A percentile compares a stretch with the other conserved stretches of the same genome.
These are phyloP conservation scores for Ceratobasidium sp. DNA, from an alignment of 1,284 basidiomycete species.

Conservation along the genomic window DNA sequence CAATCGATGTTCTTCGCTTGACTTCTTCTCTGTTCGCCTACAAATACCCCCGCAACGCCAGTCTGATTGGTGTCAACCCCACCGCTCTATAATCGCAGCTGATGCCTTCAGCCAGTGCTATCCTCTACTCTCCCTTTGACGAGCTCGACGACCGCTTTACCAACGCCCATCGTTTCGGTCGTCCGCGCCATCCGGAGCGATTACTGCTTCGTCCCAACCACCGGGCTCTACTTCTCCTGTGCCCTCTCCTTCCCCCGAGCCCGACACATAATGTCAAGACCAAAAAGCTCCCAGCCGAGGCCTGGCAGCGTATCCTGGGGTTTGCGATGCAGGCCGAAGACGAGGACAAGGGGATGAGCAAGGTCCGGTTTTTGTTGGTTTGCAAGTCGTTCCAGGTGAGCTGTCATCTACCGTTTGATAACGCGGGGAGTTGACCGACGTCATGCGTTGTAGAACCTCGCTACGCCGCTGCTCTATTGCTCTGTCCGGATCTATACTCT, in stretches of 20 bases:
- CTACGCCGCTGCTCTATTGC: slow-evolving; percentile 75
- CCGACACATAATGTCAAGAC: slow-evolving; percentile 49
- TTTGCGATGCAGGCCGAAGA: slow-evolving; percentile 60
- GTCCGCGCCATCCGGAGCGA: slow-evolving; percentile 26
- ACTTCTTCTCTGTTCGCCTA: not conserved
- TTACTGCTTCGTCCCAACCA: slow-evolving; percentile 36
- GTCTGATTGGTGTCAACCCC: not conserved
- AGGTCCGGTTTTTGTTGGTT: slow-evolving; percentile 65
- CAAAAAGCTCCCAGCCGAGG: slow-evolving; percentile 68
- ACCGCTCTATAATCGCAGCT: not conserved
- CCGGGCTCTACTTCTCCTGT: slow-evolving; percentile 26
- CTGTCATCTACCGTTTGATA: slow-evolving; percentile 49
- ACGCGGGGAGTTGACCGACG: slow-evolving; percentile 9
- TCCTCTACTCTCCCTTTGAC: slow-evolving; percentile 39
- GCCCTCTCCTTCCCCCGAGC: slow-evolving; percentile 31
- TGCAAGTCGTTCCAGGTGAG: slow-evolving; percentile 80
- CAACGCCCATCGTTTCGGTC: slow-evolving; percentile 42
- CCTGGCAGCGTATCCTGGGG: slow-evolving; percentile 74
- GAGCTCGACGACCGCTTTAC: slow-evolving; percentile 44
- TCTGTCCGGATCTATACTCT: slow-evolving; percentile 65
- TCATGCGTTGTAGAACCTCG: slow-evolving; percentile 67
- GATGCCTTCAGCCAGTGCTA: slow-evolving; percentile 31
- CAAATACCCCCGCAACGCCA: slow-evolving; percentile 4
- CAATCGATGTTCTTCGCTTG: slow-evolving; percentile 34
- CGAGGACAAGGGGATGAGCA: slow-evolving; percentile 13